Evolutionary conservation across 2,329 filamentous ascomycete genomes (phyloP).

Genomic region (Colletotrichum endophyticum): DNA sequence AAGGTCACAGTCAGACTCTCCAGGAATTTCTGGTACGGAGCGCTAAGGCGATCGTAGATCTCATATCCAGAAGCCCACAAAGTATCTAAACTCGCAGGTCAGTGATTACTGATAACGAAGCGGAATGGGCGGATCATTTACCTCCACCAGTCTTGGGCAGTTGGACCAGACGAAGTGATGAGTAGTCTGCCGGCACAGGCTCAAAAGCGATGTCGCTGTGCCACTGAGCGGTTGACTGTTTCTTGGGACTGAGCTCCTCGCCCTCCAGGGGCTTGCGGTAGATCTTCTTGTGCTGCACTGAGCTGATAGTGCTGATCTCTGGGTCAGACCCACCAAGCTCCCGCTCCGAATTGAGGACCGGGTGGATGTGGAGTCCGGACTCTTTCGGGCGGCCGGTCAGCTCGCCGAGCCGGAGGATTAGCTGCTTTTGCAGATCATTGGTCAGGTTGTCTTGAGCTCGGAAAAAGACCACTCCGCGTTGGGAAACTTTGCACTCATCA

Average conservation of each 20-base stretch:
- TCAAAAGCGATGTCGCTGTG: conserved; percentile 66
- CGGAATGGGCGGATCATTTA: neutral
- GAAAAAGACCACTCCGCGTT: conserved; percentile 70
- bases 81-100: conserved; percentile 44
- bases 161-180: conserved; percentile 61
- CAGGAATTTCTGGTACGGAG: conserved; percentile 55
- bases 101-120: neutral
- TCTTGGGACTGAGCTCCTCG: conserved; percentile 34
- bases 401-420: conserved; percentile 63
- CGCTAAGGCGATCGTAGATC: conserved; percentile 59
- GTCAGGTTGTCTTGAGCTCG: conserved; percentile 61
- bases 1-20: conserved; percentile 56
- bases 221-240: conserved; percentile 36
- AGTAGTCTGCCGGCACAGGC: conserved; percentile 63
- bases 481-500: conserved; percentile 50
- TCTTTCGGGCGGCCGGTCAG: conserved; percentile 62
- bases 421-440: conserved; percentile 64
- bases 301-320: conserved; percentile 66
- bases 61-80: conserved; percentile 69
- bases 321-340: conserved; percentile 57
- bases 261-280: conserved; percentile 26
- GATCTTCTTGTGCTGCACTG: conserved; percentile 48
- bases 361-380: conserved; percentile 66
- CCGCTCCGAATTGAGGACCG: conserved; percentile 57
- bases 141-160: conserved; percentile 59